These are phyloP conservation scores for Trichoderma lentiforme DNA, from an alignment of 2,329 filamentous ascomycete genomes.

Conservation along the genomic window DNA sequence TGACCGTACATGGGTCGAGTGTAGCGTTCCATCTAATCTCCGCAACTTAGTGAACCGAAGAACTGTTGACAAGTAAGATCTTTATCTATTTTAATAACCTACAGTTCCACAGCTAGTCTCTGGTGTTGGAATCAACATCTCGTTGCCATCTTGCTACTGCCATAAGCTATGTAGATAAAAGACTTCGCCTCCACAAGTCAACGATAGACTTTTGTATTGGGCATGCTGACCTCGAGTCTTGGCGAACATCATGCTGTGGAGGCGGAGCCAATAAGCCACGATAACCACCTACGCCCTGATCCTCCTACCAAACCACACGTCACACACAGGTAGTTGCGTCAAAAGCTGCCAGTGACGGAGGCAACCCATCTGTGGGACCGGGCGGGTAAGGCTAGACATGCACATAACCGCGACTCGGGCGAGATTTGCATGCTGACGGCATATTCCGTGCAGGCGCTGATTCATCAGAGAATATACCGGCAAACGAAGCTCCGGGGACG, in stretches of 20 bases:
- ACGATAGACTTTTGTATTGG: background rate
- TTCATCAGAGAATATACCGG: background rate
- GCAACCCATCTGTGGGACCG: slow-evolving; percentile 1
- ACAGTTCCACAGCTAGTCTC: background rate
- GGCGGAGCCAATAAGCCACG: background rate
- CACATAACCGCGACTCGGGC: background rate
- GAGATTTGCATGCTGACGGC: slow-evolving; percentile 13
- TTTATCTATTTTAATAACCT: background rate
- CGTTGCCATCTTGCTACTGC: background rate
- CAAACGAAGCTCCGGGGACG: background rate
- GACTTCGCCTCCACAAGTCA: background rate
- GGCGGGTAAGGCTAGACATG: slow-evolving; percentile 12
- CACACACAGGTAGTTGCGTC: background rate
- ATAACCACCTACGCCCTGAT: background rate
- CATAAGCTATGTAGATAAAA: background rate
- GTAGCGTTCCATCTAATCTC: background rate
- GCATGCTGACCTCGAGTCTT: background rate
- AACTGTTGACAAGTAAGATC: background rate
- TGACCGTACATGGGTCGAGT: background rate
- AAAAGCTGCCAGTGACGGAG: background rate
- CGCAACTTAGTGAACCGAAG: background rate
- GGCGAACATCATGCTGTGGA: background rate
- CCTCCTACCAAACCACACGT: background rate
- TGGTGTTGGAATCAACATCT: background rate
- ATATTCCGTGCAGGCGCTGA: background rate